Evolutionary conservation across 2,329 filamentous ascomycete genomes (phyloP), one percentile per base, ranked within the genome.

Genomic region (Rachicladosporium sp.): DNA sequence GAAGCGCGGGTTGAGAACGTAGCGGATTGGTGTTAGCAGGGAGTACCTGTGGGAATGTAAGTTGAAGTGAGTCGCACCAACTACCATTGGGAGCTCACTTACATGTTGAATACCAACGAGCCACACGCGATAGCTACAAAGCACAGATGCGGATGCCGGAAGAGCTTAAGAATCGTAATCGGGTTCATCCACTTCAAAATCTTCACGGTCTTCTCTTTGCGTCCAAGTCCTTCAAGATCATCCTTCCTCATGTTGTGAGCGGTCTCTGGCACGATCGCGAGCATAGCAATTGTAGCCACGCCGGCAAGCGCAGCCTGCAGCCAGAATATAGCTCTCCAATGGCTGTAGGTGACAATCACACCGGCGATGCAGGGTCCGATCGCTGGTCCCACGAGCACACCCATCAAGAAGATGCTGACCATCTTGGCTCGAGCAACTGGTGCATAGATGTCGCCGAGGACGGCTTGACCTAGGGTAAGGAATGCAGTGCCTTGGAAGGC

Each of bases 251-350:
- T 76, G 44, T 73, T 69, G 42, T 80, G 78, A 37, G 82, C 80
- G 1, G 82, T 88, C 55, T 88, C 82, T 0, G 80, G 79, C 8
- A 87, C 69, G 9, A 84, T 62, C 49, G 83, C 75, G 47, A 75
- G 70, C 27, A 82, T 70, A 1, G 78, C 69, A 0, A 78, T 12
- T 0, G 70, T 65, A 1, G 74, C 78, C 0, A 71, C 53, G 2
- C 72, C 80, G 0, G 77, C 78, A 4, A 86, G 66, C 0, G 72
- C 81, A 0, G 78, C 76, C 53, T 87, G 82, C 0, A 88, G 65
- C 77, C 80, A 87, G 62, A 86, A 87, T 38, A 87, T 84, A 32
- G 74, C 73, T 11, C 80, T 70, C 83, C 83, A 89, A 2, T 69
- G 73, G 5, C 70, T 68, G 58, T 76, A 86, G 0, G 81, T 87